Conservation (phyloP, 2,329 filamentous ascomycete species). For the Lojkania enalia region DNA sequence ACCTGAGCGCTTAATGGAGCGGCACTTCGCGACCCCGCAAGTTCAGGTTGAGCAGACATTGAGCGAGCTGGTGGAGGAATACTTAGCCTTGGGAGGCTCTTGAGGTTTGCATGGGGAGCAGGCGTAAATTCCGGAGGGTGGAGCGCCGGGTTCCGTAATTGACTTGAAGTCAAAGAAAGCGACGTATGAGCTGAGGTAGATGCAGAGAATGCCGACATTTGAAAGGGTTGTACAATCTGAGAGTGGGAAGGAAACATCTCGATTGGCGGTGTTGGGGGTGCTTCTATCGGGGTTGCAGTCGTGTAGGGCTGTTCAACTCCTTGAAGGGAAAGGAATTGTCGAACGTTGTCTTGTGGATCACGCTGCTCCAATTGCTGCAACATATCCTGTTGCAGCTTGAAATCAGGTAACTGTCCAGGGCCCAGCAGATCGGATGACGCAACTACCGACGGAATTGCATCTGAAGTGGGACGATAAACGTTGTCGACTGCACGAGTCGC, state of each 20-base stretch:
- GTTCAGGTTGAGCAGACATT: slow-evolving; percentile 37
- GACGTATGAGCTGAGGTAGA: slow-evolving; percentile 34
- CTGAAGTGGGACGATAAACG: slow-evolving; percentile 69
- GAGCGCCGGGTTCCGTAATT: slow-evolving; percentile 36
- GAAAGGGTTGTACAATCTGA: slow-evolving; percentile 36
- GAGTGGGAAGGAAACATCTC: slow-evolving; percentile 45
- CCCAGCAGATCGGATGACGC: slow-evolving; percentile 91
- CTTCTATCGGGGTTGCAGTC: slow-evolving; percentile 66
- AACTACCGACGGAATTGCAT: slow-evolving; percentile 78
- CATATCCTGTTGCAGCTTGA: slow-evolving; percentile 71
- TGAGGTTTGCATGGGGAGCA: slow-evolving; percentile 55
- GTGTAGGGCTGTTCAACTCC: slow-evolving; percentile 64
- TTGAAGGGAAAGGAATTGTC: slow-evolving; percentile 88
- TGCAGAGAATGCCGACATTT: slow-evolving; percentile 40
- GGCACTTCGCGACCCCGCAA: slow-evolving; percentile 29
- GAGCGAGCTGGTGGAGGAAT: slow-evolving; percentile 54
- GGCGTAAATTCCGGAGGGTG: slow-evolving; percentile 47
- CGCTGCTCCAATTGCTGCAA: slow-evolving; percentile 70
- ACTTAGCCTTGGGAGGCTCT: slow-evolving; percentile 58
- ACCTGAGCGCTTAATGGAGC: slow-evolving; percentile 29
- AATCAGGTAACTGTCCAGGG: slow-evolving; percentile 64
- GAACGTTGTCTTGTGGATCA: slow-evolving; percentile 90
- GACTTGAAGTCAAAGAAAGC: slow-evolving; percentile 32
- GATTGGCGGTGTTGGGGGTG: slow-evolving; percentile 43
- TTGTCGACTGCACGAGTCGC: slow-evolving; percentile 57